A percentile compares a stretch with the other conserved stretches of the same genome.
phyloP scores from a whole-genome alignment of 768 basidiomycete species.

The Leccinum obscurum region DNA sequence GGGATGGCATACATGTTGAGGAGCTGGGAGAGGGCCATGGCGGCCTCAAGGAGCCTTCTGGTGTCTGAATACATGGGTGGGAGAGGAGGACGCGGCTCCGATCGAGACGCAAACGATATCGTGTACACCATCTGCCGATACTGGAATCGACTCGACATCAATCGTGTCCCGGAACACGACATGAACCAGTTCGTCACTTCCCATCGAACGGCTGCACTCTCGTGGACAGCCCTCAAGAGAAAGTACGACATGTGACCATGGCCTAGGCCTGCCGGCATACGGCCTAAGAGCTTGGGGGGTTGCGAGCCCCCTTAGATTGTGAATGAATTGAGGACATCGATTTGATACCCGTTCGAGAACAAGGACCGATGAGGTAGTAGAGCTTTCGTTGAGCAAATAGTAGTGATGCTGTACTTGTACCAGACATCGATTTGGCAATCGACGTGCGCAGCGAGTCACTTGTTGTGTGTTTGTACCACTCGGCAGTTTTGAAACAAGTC shows the following conservation, averaged over 20 bases:
- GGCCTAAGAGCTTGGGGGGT: background rate
- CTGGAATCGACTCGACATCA: constrained; percentile 83
- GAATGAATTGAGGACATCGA: constrained; percentile 22
- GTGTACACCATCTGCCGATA: constrained; percentile 66
- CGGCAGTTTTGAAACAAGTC: background rate
- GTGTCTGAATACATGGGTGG: constrained; percentile 62
- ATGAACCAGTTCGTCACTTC: constrained; percentile 74
- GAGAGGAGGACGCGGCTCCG: constrained; percentile 51
- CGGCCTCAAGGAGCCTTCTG: constrained; percentile 74
- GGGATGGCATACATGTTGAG: constrained; percentile 59
- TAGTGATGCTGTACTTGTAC: constrained; percentile 17
- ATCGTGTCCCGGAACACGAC: constrained; percentile 82
- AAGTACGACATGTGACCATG: constrained; percentile 61
- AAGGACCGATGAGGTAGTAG: constrained; percentile 19
- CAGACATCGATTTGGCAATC: constrained; percentile 17
- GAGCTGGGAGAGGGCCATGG: constrained; percentile 66
- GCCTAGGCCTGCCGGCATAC: background rate
- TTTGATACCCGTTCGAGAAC: constrained; percentile 23
- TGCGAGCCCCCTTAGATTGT: background rate
- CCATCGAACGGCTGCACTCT: constrained; percentile 60
- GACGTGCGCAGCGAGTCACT: constrained; percentile 3
- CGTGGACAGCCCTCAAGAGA: constrained; percentile 73
- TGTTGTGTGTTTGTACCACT: background rate
- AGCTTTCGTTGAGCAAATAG: constrained; percentile 13
- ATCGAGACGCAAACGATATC: constrained; percentile 79